phyloP scores from a whole-genome alignment of 441 rosid species.

The Isatis lusitanica region DNA sequence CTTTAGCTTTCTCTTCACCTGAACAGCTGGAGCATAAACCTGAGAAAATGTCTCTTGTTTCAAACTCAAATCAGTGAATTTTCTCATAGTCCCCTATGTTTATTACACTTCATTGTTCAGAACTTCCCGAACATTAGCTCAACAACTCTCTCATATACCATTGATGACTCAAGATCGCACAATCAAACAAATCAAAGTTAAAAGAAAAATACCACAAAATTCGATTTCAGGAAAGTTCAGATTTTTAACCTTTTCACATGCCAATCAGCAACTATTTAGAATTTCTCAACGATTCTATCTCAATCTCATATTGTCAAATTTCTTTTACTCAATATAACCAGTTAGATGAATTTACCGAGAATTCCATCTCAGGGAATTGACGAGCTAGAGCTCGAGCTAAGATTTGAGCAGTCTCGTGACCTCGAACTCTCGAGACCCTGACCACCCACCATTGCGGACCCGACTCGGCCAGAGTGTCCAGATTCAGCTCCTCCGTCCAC shows the following conservation, averaged over 20 bases:
- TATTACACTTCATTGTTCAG: background rate
- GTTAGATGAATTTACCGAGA: slow-evolving; percentile 46
- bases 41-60: slow-evolving; percentile 33
- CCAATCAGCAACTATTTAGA: background rate
- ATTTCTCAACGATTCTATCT: background rate
- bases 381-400: slow-evolving; percentile 58
- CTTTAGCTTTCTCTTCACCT: slow-evolving; percentile 66
- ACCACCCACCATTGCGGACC: slow-evolving; percentile 88
- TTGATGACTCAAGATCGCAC: background rate
- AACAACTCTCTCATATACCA: background rate
- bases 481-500: slow-evolving; percentile 65
- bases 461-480: slow-evolving; percentile 58
- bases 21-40: slow-evolving; percentile 77
- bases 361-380: slow-evolving; percentile 56
- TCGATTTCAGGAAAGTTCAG: slow-evolving; percentile 41
- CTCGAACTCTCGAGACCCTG: slow-evolving; percentile 56
- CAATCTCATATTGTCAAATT: background rate
- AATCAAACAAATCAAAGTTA: background rate
- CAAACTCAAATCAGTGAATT: background rate
- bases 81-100: background rate
- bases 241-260: background rate
- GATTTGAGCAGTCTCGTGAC: slow-evolving; percentile 58
- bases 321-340: background rate
- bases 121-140: background rate
- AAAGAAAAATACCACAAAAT: slow-evolving; percentile 40